Percentiles rank a stretch among this genome's conserved stretches.
phyloP scores from a whole-genome alignment of 2,329 filamentous ascomycete species.

The Colletotrichum graminicola region DNA sequence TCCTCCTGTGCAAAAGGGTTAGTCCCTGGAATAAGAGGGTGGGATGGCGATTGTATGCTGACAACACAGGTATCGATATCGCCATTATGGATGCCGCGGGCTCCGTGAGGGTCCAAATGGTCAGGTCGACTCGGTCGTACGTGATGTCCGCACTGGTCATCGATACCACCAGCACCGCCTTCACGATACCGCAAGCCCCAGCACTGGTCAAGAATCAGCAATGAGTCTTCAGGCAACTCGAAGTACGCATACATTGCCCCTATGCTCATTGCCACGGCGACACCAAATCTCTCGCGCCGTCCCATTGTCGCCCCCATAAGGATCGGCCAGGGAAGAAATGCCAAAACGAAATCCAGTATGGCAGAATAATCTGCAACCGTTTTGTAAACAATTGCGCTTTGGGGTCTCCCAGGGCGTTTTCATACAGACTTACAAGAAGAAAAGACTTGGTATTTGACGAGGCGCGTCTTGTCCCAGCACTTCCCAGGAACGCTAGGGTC shows the following conservation, averaged over 20 bases:
- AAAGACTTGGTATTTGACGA: conserved; percentile 49
- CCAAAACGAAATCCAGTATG: conserved; percentile 51
- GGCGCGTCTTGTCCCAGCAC: conserved; percentile 48
- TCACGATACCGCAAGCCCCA: conserved; percentile 51
- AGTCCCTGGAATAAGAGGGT: neutral
- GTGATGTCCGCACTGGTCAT: conserved; percentile 52
- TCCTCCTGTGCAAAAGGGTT: conserved; percentile 45
- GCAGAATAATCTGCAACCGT: conserved; percentile 49
- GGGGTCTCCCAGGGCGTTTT: fast-evolving
- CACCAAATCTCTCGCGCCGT: conserved; percentile 50
- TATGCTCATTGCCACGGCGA: conserved; percentile 53
- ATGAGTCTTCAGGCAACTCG: neutral
- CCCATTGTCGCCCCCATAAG: conserved; percentile 50
- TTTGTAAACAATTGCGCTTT: conserved; percentile 12
- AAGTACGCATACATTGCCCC: conserved; percentile 49
- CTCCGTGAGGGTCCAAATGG: conserved; percentile 53
- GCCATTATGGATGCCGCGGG: conserved; percentile 54
- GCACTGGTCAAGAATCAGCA: conserved; percentile 44
- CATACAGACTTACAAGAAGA: conserved; percentile 47
- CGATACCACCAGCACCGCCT: conserved; percentile 48
- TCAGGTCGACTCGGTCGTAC: conserved; percentile 51
- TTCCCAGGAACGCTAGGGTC: conserved; percentile 46
- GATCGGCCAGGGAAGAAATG: conserved; percentile 51
- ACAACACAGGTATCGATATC: conserved; percentile 51
- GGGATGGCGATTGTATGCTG: conserved; percentile 17